phyloP scores from a whole-genome alignment of 441 rosid genomes.

The Raphanus hybrid region DNA sequence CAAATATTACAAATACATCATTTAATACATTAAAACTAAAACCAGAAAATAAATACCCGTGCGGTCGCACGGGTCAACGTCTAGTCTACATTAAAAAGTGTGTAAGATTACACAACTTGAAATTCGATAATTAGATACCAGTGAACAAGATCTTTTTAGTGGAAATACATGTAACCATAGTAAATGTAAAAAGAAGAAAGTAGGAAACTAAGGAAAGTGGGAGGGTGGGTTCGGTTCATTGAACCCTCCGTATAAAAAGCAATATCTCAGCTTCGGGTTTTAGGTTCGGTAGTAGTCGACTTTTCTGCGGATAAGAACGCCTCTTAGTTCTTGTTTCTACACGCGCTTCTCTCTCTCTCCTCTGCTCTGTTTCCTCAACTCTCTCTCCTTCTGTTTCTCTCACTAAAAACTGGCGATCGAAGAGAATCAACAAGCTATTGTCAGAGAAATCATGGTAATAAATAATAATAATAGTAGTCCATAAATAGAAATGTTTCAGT shows the following conservation, averaged over 20 bases:
- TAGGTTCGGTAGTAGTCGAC: constrained; percentile 52
- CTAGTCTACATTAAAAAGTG: too few relatives aligned
- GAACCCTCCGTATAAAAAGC: constrained; percentile 56
- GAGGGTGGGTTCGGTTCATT: constrained; percentile 71
- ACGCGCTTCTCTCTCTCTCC: constrained; percentile 34
- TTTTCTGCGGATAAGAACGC: constrained; percentile 77
- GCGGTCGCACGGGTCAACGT: too few relatives aligned
- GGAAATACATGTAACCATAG: background rate
- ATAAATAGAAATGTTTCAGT: background rate
- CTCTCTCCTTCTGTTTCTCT: background rate
- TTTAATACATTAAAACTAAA: too few relatives aligned
- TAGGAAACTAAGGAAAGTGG: constrained; percentile 40
- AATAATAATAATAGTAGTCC: background rate
- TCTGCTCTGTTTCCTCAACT: background rate
- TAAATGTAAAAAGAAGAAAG: constrained; percentile 34
- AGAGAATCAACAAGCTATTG: background rate
- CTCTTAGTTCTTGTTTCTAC: constrained; percentile 45
- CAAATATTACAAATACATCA: too few relatives aligned
- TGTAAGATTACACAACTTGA: too few relatives aligned
- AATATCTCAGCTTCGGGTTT: constrained; percentile 40
- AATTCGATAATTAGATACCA: too few relatives aligned
- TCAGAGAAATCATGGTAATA: constrained; percentile 1
- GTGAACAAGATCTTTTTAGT: background rate
- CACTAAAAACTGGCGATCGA: background rate
- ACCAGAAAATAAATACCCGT: too few relatives aligned